These are phyloP conservation scores for Psophocarpus tetragonolobus DNA, from an alignment of 306 rosid genomes.

Conservation along the genomic window DNA sequence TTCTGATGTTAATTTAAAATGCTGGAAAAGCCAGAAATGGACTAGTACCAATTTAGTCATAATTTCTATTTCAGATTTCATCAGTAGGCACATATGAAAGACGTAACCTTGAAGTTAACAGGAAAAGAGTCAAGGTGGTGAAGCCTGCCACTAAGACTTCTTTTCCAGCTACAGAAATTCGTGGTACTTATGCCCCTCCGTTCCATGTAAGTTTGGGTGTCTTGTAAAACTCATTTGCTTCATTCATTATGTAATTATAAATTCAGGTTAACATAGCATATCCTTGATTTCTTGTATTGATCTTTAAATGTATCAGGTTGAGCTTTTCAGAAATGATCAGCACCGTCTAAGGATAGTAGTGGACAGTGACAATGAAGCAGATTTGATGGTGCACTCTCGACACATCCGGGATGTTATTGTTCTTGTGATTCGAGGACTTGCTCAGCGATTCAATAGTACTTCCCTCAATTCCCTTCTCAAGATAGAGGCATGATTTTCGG, in stretches of 20 bases:
- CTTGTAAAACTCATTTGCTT: neutral
- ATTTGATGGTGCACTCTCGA: constrained; percentile 91
- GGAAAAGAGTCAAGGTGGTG: constrained; percentile 86
- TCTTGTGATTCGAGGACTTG: constrained; percentile 92
- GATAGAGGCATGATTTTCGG: constrained; percentile 62
- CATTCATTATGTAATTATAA: neutral
- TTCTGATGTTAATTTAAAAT: constrained; percentile 6
- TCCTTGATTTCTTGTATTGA: constrained; percentile 21
- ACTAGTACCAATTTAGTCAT: constrained; percentile 3
- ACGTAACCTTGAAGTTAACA: constrained; percentile 80
- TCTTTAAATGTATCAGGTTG: constrained; percentile 67
- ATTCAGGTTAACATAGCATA: neutral
- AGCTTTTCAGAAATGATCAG: constrained; percentile 83
- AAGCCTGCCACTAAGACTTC: constrained; percentile 96
- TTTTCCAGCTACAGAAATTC: constrained; percentile 89
- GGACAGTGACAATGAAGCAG: constrained; percentile 86
- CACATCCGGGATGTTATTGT: constrained; percentile 89
- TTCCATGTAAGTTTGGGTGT: constrained; percentile 73
- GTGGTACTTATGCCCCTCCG: constrained; percentile 94
- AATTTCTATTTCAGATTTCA: constrained; percentile 55
- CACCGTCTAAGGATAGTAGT: constrained; percentile 86
- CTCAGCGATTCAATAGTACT: constrained; percentile 96
- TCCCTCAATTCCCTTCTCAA: constrained; percentile 96
- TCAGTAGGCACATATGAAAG: constrained; percentile 75
- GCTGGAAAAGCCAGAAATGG: neutral